Evolutionary conservation across 2,329 filamentous ascomycete species (phyloP), one percentile per base, ranked within the genome.

Genomic region (Xylaria sp.): DNA sequence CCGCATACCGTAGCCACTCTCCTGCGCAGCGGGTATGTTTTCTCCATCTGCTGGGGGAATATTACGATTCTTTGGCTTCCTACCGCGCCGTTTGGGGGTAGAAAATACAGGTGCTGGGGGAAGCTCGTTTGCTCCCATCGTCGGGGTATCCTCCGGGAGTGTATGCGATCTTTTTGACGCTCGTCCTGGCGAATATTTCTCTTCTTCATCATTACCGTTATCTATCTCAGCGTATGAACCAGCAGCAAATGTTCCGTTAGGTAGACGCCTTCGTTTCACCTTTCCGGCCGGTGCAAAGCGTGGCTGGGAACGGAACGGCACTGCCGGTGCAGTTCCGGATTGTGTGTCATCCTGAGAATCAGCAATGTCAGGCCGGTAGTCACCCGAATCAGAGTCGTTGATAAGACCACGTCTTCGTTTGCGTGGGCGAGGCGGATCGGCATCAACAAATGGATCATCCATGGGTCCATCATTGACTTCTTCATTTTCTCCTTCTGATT

Each of bases 401-500:
- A 66, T 54, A 1, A 35, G 38, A 21, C 10, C 54, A 21, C 71
- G 71, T 60, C 72, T 74, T 51, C 71, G 71, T 56, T 73, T 73
- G 10, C 67, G 68, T 38, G 64, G 33, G 17, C 60, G 67, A 7
- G 61, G 44, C 8, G 62, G 37, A 43, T 64, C 57, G 11, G 67
- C 65, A 35, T 69, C 58, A 17, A 51, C 58, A 47, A 71, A 72
- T 2, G 60, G 69, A 17, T 73, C 68, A 27, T 71, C 68, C 5
- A 62, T 46, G 27, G 59, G 63, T 10, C 68, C 68, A 15, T 67
- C 64, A n/a, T 54, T 62, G 17, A 65, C 57, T 9, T 71, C 68
- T 4, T 73, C 71, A 25, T 69, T 69, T 35, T 73, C 70, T 13
- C 53, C 59, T 29, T 72, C 70, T 4, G 69, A 71, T 17, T 71